Evolutionary conservation across 305 asterid species (phyloP).

Genomic region (Fraxinus velutina): DNA sequence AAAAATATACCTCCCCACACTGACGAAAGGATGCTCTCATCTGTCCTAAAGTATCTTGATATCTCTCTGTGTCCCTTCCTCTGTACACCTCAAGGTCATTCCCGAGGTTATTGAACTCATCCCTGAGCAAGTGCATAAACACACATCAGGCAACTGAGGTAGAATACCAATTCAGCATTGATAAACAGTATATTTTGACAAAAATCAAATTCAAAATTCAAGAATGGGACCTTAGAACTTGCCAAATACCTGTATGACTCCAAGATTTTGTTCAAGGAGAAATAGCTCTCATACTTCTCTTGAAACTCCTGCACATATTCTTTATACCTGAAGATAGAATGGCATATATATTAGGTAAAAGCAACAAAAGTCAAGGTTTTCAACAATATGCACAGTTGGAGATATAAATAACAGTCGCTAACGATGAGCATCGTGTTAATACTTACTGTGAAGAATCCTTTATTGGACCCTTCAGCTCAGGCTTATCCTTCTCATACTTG

Average conservation of each 20-base stretch:
- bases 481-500: constrained; percentile 82
- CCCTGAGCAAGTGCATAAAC: constrained; percentile 36
- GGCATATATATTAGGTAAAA: neutral
- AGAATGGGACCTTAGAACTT: constrained; percentile 19
- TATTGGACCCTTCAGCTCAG: constrained; percentile 80
- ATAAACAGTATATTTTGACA: neutral
- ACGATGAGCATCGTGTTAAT: neutral
- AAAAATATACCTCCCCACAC: constrained; percentile 64
- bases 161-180: neutral
- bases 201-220: neutral
- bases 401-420: constrained; percentile 2
- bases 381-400: constrained; percentile 14
- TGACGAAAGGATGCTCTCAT: constrained; percentile 65
- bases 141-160: constrained; percentile 24
- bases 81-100: constrained; percentile 65
- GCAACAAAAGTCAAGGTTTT: constrained; percentile 17
- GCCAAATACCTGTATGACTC: constrained; percentile 72
- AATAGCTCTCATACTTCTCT: constrained; percentile 71
- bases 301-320: constrained; percentile 83
- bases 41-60: constrained; percentile 53
- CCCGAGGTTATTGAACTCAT: constrained; percentile 61
- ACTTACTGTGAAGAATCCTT: constrained; percentile 78
- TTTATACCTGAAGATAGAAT: constrained; percentile 51
- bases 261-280: constrained; percentile 60
- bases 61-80: constrained; percentile 66